Percentiles rank a stretch among this genome's conserved stretches.
phyloP scores from a whole-genome alignment of 352 stramenopile species.

The Phytophthora rubi region DNA sequence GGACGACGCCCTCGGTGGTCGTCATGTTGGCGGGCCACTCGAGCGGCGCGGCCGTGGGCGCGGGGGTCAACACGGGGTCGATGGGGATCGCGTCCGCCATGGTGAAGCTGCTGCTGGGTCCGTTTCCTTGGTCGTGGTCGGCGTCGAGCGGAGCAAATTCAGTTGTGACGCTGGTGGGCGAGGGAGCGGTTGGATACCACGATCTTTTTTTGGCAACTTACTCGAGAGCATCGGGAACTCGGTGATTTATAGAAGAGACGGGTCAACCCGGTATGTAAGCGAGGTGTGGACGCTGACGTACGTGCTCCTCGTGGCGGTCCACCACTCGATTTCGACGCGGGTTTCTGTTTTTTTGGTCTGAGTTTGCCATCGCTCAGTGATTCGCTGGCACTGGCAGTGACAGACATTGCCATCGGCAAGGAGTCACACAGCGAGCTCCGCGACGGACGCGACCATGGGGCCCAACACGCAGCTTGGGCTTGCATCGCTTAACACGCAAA shows the following conservation, averaged over 20 bases:
- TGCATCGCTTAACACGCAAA: slow-evolving; percentile 8
- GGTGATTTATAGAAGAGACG: slow-evolving; percentile 3
- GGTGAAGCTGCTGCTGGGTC: slow-evolving; percentile 1
- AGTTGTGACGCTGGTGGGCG: slow-evolving; percentile 17
- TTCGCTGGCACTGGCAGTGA: too few species aligned
- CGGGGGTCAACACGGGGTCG: slow-evolving; percentile 14
- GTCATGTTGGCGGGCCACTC: slow-evolving; percentile 59
- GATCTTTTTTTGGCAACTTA: slow-evolving; percentile 13
- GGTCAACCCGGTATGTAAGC: neutral
- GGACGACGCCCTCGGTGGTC: slow-evolving; percentile 37
- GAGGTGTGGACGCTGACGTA: neutral
- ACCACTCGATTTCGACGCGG: slow-evolving; percentile 7
- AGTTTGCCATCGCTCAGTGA: neutral
- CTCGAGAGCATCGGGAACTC: slow-evolving; percentile 1
- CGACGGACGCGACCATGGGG: neutral
- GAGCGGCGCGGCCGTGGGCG: slow-evolving; percentile 23
- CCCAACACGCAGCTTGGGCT: slow-evolving; percentile 1
- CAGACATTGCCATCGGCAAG: neutral
- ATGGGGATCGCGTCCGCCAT: slow-evolving; percentile 32
- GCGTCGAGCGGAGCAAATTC: slow-evolving; percentile 31
- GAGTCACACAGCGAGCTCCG: neutral
- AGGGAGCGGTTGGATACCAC: slow-evolving; percentile 17
- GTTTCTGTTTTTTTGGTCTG: slow-evolving; percentile 4
- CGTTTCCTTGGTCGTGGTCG: slow-evolving; percentile 9
- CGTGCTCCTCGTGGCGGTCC: neutral